A percentile compares a stretch with the other conserved stretches of the same genome.
These are phyloP conservation scores for Penicillium macrosclerotiorum DNA, from an alignment of 495 filamentous ascomycete genomes.

Conservation along the genomic window DNA sequence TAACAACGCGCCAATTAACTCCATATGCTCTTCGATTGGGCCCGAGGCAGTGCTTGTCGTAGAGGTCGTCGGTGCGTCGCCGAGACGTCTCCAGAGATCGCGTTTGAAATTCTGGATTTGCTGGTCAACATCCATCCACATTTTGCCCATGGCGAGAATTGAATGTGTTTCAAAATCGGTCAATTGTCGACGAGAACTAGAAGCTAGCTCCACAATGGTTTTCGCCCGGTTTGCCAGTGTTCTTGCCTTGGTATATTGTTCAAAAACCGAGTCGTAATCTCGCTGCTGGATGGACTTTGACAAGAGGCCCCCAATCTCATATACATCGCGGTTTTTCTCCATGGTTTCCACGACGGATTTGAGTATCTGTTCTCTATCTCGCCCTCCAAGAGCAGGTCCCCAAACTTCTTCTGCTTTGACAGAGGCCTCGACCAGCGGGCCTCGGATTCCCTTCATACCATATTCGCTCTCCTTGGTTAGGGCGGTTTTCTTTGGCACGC, in stretches of 20 bases:
- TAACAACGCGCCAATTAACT: conserved; percentile 79
- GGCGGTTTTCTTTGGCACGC: conserved; percentile 72
- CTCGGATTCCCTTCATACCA: conserved; percentile 85
- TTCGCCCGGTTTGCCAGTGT: conserved; percentile 72
- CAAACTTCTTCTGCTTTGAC: conserved; percentile 95
- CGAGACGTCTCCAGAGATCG: conserved; percentile 79
- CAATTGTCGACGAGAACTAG: conserved; percentile 45
- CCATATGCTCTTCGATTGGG: conserved; percentile 79
- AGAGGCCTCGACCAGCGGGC: conserved; percentile 80
- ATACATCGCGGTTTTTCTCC: conserved; percentile 73
- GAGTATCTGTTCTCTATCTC: conserved; percentile 85
- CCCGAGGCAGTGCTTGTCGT: conserved; percentile 38
- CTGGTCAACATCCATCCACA: conserved; percentile 87
- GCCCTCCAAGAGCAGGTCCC: conserved; percentile 88
- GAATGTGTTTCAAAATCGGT: conserved; percentile 77
- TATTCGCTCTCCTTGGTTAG: conserved; percentile 92
- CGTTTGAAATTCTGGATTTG: conserved; percentile 84
- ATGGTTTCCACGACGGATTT: conserved; percentile 70
- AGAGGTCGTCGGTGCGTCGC: conserved; percentile 51
- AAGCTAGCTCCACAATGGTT: conserved; percentile 53
- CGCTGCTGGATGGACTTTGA: conserved; percentile 82
- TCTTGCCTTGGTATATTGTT: conserved; percentile 78
- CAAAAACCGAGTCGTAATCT: conserved; percentile 83
- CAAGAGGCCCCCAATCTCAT: conserved; percentile 75
- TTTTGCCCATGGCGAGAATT: conserved; percentile 83